phyloP scores from a whole-genome alignment of 306 rosid genomes.

The cucumber (Cucumis sativus) region Cucumber_9930_V3 NC_026658.2:25530001-25530500 shows the following conservation, averaged over 20 bases:
- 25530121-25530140: conserved; percentile 1
- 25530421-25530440: too few relatives aligned
- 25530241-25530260: conserved; percentile 3
- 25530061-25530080: neutral
- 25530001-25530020: conserved; percentile 45
- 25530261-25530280: conserved; percentile 6
- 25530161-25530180: conserved; percentile 11
- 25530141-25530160: neutral
- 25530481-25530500: too few relatives aligned
- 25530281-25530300: neutral
- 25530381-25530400: neutral
- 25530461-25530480: too few relatives aligned
- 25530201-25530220: conserved; percentile 31
- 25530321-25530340: neutral
- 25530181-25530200: conserved; percentile 4
- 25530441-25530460: too few relatives aligned
- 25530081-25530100: neutral
- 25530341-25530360: neutral
- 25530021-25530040: conserved; percentile 30
- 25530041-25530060: conserved; percentile 9
- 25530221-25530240: neutral
- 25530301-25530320: neutral
- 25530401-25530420: too few relatives aligned
- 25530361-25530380: neutral
- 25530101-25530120: conserved; percentile 9